Evolutionary conservation across 2,329 filamentous ascomycete species (phyloP).

Genomic region (Aspergillus melleus): DNA sequence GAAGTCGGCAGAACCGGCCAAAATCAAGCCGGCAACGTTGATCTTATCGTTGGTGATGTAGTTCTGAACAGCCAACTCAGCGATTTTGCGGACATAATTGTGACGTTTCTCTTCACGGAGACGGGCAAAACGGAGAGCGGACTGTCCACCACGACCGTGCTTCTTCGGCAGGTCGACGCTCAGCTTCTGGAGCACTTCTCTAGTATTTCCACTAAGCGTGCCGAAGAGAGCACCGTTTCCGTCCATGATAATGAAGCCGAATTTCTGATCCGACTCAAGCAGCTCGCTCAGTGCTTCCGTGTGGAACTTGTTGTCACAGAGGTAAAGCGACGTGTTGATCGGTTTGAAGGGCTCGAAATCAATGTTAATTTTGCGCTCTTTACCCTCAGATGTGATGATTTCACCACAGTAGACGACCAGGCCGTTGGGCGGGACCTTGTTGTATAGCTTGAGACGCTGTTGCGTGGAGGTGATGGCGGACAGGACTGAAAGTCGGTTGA

Average conservation of each 20-base stretch:
- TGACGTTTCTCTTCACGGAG: constrained; percentile 99
- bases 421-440: constrained; percentile 96
- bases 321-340: constrained; percentile 98
- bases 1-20: constrained; percentile 98
- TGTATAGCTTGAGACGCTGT: constrained; percentile 98
- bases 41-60: constrained; percentile 98
- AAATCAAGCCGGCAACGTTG: constrained; percentile 92
- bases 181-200: constrained; percentile 97
- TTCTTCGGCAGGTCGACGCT: constrained; percentile 99
- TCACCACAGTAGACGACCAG: constrained; percentile 99
- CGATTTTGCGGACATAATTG: constrained; percentile 99
- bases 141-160: constrained; percentile 99
- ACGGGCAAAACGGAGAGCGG: constrained; percentile 98
- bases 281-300: constrained; percentile 96
- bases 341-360: constrained; percentile 99
- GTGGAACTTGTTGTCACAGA: constrained; percentile 99
- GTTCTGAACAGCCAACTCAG: constrained; percentile 96
- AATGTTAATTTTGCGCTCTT: constrained; percentile 99
- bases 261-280: constrained; percentile 97
- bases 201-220: constrained; percentile 93
- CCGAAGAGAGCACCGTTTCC: constrained; percentile 97
- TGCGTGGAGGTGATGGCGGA: constrained; percentile 99
- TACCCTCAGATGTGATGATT: constrained; percentile 98
- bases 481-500: constrained; percentile 96
- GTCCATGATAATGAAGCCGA: constrained; percentile 99